phyloP scores from a whole-genome alignment of 1,284 basidiomycete genomes.

The Pulveroboletus sp. region DNA sequence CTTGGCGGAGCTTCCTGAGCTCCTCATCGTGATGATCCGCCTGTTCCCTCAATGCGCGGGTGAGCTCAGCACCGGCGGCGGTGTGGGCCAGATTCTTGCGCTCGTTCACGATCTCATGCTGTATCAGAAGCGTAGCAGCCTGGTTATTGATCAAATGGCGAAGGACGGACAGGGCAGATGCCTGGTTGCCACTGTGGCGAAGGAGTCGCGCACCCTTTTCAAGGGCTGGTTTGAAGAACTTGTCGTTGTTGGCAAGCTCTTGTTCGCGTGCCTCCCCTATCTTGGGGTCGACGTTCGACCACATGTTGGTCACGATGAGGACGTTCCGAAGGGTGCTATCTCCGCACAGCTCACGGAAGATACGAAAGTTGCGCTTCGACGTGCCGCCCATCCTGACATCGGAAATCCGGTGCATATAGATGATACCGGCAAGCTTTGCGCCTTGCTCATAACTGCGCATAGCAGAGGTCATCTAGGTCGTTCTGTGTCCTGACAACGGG shows the following conservation, averaged over 20 bases:
- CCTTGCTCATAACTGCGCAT: slow-evolving; percentile 40
- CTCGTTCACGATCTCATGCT: slow-evolving; percentile 45
- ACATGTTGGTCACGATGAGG: slow-evolving; percentile 53
- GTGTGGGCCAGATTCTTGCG: slow-evolving; percentile 42
- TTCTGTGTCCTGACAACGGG: not conserved
- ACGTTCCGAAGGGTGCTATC: slow-evolving; percentile 50
- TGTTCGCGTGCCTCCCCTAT: slow-evolving; percentile 39
- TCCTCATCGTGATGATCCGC: slow-evolving; percentile 39
- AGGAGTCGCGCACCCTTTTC: slow-evolving; percentile 45
- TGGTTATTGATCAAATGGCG: slow-evolving; percentile 35
- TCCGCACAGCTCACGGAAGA: slow-evolving; percentile 55
- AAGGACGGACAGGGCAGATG: slow-evolving; percentile 35
- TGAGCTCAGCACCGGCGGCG: slow-evolving; percentile 43
- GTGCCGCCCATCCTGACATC: slow-evolving; percentile 53
- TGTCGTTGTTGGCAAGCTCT: slow-evolving; percentile 40
- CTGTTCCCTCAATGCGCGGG: slow-evolving; percentile 40
- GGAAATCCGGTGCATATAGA: slow-evolving; percentile 58
- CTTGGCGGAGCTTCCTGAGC: slow-evolving; percentile 38
- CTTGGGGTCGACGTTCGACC: slow-evolving; percentile 43
- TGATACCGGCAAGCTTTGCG: slow-evolving; percentile 49
- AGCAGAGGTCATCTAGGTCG: not conserved
- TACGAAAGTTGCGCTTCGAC: slow-evolving; percentile 50
- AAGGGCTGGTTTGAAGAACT: slow-evolving; percentile 45
- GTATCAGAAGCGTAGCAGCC: slow-evolving; percentile 42
- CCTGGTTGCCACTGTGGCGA: slow-evolving; percentile 36